Conservation (phyloP, 2,329 filamentous ascomycete genomes). For the Lecanicillium sp. region DNA sequence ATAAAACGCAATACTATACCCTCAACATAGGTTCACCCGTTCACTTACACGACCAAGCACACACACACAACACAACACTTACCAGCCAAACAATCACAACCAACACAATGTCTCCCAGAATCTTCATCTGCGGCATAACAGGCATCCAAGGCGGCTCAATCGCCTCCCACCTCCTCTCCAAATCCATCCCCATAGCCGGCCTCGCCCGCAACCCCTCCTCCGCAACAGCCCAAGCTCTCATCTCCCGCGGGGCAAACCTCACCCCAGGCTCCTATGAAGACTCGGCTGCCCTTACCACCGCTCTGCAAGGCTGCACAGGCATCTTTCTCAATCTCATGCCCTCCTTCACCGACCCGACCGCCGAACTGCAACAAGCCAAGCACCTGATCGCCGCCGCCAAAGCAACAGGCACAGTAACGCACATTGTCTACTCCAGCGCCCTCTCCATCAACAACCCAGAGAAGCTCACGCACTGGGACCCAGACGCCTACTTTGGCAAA, state of each 20-base stretch:
- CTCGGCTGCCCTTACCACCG: constrained; percentile 17
- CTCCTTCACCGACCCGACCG: constrained; percentile 1
- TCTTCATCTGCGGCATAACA: constrained; percentile 31
- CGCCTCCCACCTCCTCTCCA: constrained; percentile 22
- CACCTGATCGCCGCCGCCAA: constrained; percentile 27
- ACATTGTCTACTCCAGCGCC: constrained; percentile 27
- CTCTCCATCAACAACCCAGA: constrained; percentile 22
- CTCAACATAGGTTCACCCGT: too few relatives aligned
- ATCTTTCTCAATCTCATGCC: constrained; percentile 1
- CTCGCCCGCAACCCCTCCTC: constrained; percentile 14
- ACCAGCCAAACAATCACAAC: neutral
- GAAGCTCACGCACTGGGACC: constrained; percentile 17
- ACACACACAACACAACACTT: neutral
- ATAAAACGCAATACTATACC: too few relatives aligned
- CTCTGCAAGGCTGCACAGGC: constrained; percentile 19
- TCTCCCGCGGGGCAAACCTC: constrained; percentile 23
- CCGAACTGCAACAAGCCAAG: constrained; percentile 21
- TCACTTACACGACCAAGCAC: too few relatives aligned
- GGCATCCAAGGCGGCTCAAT: constrained; percentile 30
- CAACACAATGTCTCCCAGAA: constrained; percentile 20
- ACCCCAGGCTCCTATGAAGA: constrained; percentile 25
- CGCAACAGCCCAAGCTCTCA: constrained; percentile 19
- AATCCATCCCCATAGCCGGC: constrained; percentile 22
- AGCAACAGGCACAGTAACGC: constrained; percentile 23
- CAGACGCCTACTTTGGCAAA: constrained; percentile 17